Conservation (phyloP, 2,329 filamentous ascomycete genomes). For the Verticillium tricorpus region DNA sequence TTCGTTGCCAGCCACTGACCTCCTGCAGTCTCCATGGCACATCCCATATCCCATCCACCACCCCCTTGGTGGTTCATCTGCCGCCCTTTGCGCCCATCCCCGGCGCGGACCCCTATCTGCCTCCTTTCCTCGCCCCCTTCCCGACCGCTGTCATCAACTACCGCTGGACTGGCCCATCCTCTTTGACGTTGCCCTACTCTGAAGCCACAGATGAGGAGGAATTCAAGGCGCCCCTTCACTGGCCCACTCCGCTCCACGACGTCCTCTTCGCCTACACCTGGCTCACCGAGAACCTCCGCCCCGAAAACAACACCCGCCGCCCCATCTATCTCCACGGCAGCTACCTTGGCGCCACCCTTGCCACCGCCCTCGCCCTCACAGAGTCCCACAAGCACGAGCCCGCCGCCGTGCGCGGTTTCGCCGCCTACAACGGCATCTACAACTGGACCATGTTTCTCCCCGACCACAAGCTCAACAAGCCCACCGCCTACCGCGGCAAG, state of each 20-base stretch:
- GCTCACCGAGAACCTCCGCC: constrained; percentile 40
- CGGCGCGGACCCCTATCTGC: constrained; percentile 23
- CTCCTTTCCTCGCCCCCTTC: constrained; percentile 34
- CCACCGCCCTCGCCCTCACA: constrained; percentile 52
- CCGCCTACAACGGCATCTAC: constrained; percentile 57
- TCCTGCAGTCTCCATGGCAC: constrained; percentile 44
- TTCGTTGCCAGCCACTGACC: constrained; percentile 12
- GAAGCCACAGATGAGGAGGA: constrained; percentile 2
- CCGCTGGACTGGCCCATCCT: constrained; percentile 40
- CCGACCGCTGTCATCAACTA: constrained; percentile 56
- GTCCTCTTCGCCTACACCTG: constrained; percentile 48
- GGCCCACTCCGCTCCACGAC: constrained; percentile 57
- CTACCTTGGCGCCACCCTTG: constrained; percentile 53
- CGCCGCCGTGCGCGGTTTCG: constrained; percentile 47
- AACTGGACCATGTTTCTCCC: constrained; percentile 60
- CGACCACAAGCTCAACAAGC: constrained; percentile 41
- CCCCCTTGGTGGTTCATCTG: constrained; percentile 51
- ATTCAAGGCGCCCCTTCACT: constrained; percentile 28
- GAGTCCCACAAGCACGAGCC: constrained; percentile 39
- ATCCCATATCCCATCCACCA: constrained; percentile 24
- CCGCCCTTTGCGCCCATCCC: constrained; percentile 39
- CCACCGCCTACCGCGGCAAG: constrained; percentile 4
- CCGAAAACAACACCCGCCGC: constrained; percentile 25
- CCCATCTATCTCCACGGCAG: constrained; percentile 50
- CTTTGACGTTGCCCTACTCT: neutral